phyloP scores from a whole-genome alignment of 1,284 basidiomycete species.

The Phellinidium pouzarii region DNA sequence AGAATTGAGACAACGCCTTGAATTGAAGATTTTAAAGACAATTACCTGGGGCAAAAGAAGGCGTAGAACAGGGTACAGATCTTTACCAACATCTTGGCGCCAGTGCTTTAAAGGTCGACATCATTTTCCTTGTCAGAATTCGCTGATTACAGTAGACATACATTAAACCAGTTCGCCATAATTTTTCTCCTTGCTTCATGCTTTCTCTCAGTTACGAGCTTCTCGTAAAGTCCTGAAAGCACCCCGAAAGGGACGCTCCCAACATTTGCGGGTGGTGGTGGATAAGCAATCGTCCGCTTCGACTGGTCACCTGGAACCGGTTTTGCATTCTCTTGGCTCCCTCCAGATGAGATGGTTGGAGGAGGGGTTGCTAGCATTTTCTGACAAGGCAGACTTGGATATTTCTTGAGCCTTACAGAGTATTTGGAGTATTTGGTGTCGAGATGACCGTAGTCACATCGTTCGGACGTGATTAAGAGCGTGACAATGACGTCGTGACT shows the following conservation, averaged over 20 bases:
- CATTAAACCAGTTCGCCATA: constrained; percentile 66
- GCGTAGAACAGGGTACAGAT: constrained; percentile 70
- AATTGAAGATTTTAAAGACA: not conserved
- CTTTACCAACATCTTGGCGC: constrained; percentile 66
- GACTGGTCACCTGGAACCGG: not conserved
- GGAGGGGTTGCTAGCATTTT: constrained; percentile 12
- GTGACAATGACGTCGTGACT: not conserved
- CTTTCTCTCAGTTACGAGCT: constrained; percentile 59
- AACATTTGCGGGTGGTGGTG: constrained; percentile 52
- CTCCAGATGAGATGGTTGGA: not conserved
- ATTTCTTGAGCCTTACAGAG: not conserved
- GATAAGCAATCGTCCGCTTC: constrained; percentile 27
- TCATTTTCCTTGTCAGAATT: constrained; percentile 2
- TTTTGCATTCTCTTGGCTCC: not conserved
- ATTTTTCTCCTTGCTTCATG: constrained; percentile 60
- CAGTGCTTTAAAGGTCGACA: constrained; percentile 48
- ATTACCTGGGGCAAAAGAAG: constrained; percentile 69
- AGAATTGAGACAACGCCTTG: not conserved
- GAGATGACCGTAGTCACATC: too few relatives aligned
- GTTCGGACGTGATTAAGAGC: not conserved
- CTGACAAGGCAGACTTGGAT: not conserved
- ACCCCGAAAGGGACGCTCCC: constrained; percentile 63
- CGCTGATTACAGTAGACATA: constrained; percentile 32
- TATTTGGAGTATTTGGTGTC: too few relatives aligned
- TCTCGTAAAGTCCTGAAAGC: constrained; percentile 62